Conservation (phyloP, 768 basidiomycete genomes). For the Podaxis pistillaris region DNA sequence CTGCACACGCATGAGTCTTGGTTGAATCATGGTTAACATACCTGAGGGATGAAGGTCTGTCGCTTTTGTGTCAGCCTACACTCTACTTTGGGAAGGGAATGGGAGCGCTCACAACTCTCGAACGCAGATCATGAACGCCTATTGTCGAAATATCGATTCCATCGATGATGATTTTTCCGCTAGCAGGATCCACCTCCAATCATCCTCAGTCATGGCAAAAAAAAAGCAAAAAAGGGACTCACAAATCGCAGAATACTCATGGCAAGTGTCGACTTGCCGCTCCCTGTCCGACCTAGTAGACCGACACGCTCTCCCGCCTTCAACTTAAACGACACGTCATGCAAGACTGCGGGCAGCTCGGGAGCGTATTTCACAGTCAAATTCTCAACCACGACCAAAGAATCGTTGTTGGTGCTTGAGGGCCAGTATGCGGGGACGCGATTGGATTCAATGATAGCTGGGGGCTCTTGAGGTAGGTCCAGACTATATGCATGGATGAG, state of each 20-base stretch:
- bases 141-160: constrained; percentile 87
- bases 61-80: not conserved
- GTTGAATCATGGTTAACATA: constrained; percentile 16
- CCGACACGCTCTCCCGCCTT: constrained; percentile 75
- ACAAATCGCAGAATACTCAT: constrained; percentile 86
- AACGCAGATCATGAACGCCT: constrained; percentile 81
- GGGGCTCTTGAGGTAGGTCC: constrained; percentile 82
- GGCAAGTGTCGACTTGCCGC: constrained; percentile 81
- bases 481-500: constrained; percentile 32
- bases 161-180: constrained; percentile 78
- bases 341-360: constrained; percentile 79
- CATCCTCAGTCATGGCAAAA: constrained; percentile 2
- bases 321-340: constrained; percentile 70
- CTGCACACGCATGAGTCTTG: not conserved
- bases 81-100: not conserved
- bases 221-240: constrained; percentile 25
- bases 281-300: constrained; percentile 75
- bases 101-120: constrained; percentile 53
- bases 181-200: constrained; percentile 65
- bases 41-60: constrained; percentile 78
- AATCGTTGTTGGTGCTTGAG: constrained; percentile 23
- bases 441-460: constrained; percentile 66
- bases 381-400: constrained; percentile 69
- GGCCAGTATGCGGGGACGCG: constrained; percentile 94
- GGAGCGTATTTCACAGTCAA: constrained; percentile 81